A percentile compares a stretch with the other conserved stretches of the same genome.
These are phyloP conservation scores for Chrysosporium keratinophilum DNA, from an alignment of 2,329 filamentous ascomycete species.

Conservation along the genomic window DNA sequence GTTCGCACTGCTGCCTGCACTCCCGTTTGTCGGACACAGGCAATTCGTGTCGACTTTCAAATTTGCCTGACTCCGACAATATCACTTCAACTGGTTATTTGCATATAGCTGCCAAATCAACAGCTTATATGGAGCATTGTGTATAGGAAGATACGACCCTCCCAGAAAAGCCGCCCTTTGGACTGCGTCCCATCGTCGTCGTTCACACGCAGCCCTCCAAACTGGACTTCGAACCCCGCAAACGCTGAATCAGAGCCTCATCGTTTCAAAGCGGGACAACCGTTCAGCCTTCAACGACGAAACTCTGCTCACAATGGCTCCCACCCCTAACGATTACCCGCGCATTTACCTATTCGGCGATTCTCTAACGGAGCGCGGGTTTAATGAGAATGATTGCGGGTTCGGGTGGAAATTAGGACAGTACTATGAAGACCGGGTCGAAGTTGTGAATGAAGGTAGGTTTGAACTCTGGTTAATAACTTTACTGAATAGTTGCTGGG, in stretches of 20 bases:
- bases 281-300: not conserved
- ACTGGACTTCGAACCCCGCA: too few relatives aligned
- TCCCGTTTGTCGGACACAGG: too few relatives aligned
- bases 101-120: too few relatives aligned
- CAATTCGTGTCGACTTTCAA: too few relatives aligned
- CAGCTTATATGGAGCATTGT: not conserved
- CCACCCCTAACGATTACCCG: conserved; percentile 14
- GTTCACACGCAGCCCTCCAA: not conserved
- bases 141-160: not conserved
- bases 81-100: too few relatives aligned
- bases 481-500: not conserved
- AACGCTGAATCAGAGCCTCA: not conserved
- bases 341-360: conserved; percentile 20
- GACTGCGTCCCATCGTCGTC: not conserved
- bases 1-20: too few relatives aligned
- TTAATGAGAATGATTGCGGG: conserved; percentile 14
- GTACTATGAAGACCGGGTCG: conserved; percentile 18
- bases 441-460: conserved; percentile 19
- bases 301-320: not conserved
- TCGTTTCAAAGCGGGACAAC: not conserved
- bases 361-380: conserved; percentile 18
- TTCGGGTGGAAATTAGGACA: conserved; percentile 17
- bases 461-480: not conserved
- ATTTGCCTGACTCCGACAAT: too few relatives aligned
- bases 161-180: not conserved